Percentiles rank a stretch among this genome's conserved stretches.
Conservation (phyloP, 2,329 filamentous ascomycete genomes). For the Neonectria ditissima region DNA sequence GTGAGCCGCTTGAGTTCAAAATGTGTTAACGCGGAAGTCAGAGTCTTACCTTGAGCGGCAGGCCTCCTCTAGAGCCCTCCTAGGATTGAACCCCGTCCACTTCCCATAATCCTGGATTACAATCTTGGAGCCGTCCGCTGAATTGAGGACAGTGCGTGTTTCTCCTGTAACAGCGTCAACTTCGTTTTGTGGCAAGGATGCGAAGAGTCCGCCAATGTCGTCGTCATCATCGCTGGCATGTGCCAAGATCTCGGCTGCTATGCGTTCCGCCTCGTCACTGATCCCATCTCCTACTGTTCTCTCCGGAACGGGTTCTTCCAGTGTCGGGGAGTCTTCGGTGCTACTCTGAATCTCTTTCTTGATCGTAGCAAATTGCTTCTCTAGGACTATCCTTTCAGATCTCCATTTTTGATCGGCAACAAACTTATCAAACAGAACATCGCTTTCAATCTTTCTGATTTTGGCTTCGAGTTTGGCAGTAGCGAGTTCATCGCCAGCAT, state of each 20-base stretch:
- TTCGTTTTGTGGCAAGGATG: conserved; percentile 70
- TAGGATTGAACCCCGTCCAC: conserved; percentile 80
- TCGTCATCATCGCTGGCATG: conserved; percentile 66
- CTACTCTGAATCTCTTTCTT: conserved; percentile 53
- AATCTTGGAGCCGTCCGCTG: conserved; percentile 65
- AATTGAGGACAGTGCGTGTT: conserved; percentile 66
- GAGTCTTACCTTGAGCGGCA: conserved; percentile 77
- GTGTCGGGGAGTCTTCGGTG: conserved; percentile 31
- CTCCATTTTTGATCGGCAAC: conserved; percentile 76
- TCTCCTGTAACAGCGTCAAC: conserved; percentile 70
- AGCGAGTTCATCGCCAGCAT: conserved; percentile 55
- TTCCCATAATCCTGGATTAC: conserved; percentile 87
- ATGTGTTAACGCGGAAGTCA: neutral
- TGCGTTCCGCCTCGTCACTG: conserved; percentile 67
- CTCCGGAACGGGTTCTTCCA: conserved; percentile 39
- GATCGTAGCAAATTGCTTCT: conserved; percentile 69
- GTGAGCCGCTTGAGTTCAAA: conserved; percentile 21
- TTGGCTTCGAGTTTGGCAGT: conserved; percentile 78
- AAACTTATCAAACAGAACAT: conserved; percentile 78
- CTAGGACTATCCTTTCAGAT: conserved; percentile 66
- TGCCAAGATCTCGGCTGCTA: conserved; percentile 69
- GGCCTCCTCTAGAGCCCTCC: conserved; percentile 84
- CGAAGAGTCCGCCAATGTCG: conserved; percentile 64
- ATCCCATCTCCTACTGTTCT: conserved; percentile 59
- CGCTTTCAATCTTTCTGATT: conserved; percentile 80